Evolutionary conservation across 495 filamentous ascomycete species (phyloP), one percentile per base, ranked within the genome.

Genomic region (Aspergillus asperescens): DNA sequence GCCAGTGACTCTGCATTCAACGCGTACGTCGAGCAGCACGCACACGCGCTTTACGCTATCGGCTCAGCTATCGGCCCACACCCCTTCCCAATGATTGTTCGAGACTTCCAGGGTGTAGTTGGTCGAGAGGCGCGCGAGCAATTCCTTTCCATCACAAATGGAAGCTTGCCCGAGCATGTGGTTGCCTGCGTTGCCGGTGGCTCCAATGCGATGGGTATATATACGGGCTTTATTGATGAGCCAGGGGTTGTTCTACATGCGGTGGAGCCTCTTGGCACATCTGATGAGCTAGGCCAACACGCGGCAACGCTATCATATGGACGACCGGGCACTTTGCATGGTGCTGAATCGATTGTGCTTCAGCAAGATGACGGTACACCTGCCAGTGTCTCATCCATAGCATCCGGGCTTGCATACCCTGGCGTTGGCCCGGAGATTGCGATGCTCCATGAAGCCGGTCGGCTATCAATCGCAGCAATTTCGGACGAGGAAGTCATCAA

Each of bases 401-500:
- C 31, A n/a, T 34, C 31, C 3, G 31, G 31, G 9, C 31, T 34
- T n/a, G 31, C 15, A 8, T 34, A 34, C 31, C 31, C 31, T 12
- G 31, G 31, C 9, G 15, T 34, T 3, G 31, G 31, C 4, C 31
- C 31, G 3, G 31, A 34, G 9, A 34, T 34, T 3, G 31, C 31
- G 9, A 34, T 42, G 39, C 39, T 43, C 23, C 49, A 16, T 20
- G 13, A 27, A 43, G 32, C 39, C 34, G 49, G 49, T 19, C 18
- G 10, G 49, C 35, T 24, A 31, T 34, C 39, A n/a, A 13, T 31
- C 27, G 37, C 35, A 34, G 49, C 34, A 19, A 42, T 20, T 19
- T 43, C 49, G 0, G 37, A 52, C 23, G 49, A 52, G 25, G 48
- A 51, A 7, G 49, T 34, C 15, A 52, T 52, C 39, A 34, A 19